Base-by-base conservation (phyloP, 495 filamentous ascomycete species). In the Bacidia gigantensis region DNA sequence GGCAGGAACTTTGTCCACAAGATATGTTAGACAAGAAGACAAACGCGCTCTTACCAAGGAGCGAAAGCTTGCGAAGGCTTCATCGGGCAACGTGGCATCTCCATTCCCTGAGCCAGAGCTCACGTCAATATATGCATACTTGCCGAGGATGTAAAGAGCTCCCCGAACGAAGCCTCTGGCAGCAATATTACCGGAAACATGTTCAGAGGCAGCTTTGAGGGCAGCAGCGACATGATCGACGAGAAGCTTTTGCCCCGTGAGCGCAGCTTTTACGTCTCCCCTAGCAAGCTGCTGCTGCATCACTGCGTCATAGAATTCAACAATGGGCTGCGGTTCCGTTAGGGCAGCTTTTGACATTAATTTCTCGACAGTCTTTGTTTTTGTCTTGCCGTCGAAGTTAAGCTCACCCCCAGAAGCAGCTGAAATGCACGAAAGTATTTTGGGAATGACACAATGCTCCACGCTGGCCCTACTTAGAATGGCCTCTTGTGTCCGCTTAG, bases 301-400 rank as follows among this genome's bases (percentile, higher is more conserved):
- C 7, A 35, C 7, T 5, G 5, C 29, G 14, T 35, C 14, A 14
- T 35, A 35, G 5, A 35, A 14, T 14, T 35, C 7, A 5, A 35
- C 7, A 14, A 35, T 35, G 14, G 29, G 29, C 29, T 35, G 55
- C 51, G 74, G 48, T 3, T 45, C 40, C 38, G 45, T 21, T 20
- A 72, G 64, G 55, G 82, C 78, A 1, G 82, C 78, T 46, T 74
- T 68, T 40, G 76, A 69, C 2, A 95, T 65, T 2, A 95, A 70
- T 56, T 76, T 82, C 56, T 89, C 86, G 0, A 95, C 67, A 0
- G 86, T 94, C 69, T 95, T 95, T 0, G 84, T 87, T 63, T 85
- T 95, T 5, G 89, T 95, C 18, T 81, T 68, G 26, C 84, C 78
- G 63, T 97, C 93, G 61, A 97, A 93, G 63, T 82, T 86, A 47